Base-by-base conservation (phyloP, 2,329 filamentous ascomycete species). In the Lachnellula cervina region DNA sequence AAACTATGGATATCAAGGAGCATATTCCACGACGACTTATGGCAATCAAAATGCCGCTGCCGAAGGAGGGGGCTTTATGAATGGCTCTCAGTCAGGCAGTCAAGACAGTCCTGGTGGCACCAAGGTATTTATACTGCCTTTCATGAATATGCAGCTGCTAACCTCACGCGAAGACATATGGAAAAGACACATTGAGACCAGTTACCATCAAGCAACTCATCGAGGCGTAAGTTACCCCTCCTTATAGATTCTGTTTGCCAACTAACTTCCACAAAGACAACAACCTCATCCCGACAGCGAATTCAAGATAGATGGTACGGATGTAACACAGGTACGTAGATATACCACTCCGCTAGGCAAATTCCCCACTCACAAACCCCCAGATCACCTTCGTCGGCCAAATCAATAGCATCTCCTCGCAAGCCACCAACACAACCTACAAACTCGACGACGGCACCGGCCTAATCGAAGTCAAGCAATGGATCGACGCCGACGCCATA, bases 171-270 rank as follows among this genome's bases (percentile, higher is more conserved):
- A 17, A 60, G 54, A 58, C 51, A 51, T 88, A 88, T 70, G 80
- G 81, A 64, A 89, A 95, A 73, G 90, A 97, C 67, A 92, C 90
- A 19, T 81, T 99, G 51, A 88, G 94, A 45, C 92, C 94, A 1
- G 89, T 97, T 47, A 99, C 94, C 11, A 90, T 97, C 74, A 97
- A 97, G 73, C 94, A 99, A 74, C 82, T 97, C 56, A 77, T 92
- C 68, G 90, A 95, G 61, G 89, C 90, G 61, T 65, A 23, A 49
- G 63, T 53, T 47, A 35, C 44, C 45, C 47, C 44, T 45, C 45
- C n/a, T 32, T 32, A 21, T 19, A 51, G 13, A 46, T 46, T 47
- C 44, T 25, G 48, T 17, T n/a, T 16, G 17, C 17, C 46, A 47
- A 52, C 55, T 64, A 32, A 64, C 49, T 32, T 25, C 34, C 5